Evolutionary conservation across 208 protist genomes (phyloP).

Genomic region (Trypanosoma congolense): DNA sequence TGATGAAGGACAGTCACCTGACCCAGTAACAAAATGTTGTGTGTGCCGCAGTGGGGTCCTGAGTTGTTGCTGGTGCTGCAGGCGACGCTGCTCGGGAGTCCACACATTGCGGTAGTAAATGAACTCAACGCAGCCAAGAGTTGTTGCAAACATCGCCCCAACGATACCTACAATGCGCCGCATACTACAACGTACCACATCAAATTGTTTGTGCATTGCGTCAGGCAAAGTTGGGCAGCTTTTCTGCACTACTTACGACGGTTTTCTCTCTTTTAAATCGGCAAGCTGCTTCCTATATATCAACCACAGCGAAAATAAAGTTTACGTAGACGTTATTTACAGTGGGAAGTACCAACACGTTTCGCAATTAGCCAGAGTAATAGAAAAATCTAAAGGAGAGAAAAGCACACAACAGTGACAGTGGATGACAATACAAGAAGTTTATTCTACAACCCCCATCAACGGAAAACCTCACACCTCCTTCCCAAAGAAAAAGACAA

Average conservation of each 20-base stretch:
- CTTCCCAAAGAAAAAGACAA: no score
- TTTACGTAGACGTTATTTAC: not conserved
- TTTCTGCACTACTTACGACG: no score
- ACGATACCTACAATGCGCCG: constrained; percentile 33
- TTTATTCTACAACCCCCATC: no score
- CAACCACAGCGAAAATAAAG: not conserved
- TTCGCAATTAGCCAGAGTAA: not conserved
- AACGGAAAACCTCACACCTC: no score
- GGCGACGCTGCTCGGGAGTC: constrained; percentile 25
- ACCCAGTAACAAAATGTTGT: constrained; percentile 51
- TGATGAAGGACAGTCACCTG: constrained; percentile 19
- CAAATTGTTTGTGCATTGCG: no score
- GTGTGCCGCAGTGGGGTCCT: constrained; percentile 37
- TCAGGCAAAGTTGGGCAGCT: no score
- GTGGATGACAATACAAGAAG: no score
- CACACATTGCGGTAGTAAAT: constrained; percentile 45
- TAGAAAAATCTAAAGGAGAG: no score
- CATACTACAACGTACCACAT: constrained; percentile 39
- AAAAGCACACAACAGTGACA: no score
- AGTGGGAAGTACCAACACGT: not conserved
- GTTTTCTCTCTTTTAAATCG: no score
- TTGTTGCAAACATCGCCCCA: constrained; percentile 8
- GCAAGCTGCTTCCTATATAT: not conserved
- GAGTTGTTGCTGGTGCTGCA: constrained; percentile 12
- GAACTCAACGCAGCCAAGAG: constrained; percentile 25